Evolutionary conservation across 148 eudicot genomes (phyloP), one percentile per base, ranked within the genome.

Genomic region (Linanthus parryae): DNA sequence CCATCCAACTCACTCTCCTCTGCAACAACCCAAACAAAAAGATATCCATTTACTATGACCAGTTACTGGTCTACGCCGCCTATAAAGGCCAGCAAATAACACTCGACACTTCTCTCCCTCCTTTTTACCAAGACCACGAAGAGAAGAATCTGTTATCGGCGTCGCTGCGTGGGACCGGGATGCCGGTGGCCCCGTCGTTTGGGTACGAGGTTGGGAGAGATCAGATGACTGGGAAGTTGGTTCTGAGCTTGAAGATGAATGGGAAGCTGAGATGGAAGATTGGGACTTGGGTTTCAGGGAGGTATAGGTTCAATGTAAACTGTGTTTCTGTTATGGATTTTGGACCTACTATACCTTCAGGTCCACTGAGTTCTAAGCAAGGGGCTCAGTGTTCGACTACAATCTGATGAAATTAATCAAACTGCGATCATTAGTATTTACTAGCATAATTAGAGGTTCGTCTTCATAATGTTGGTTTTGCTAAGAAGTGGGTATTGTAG

Each of bases 231-330:
- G 98, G 95, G 41, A 77, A 65, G 52, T 36, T 86, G 48, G 66
- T 73, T 15, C 29, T 91, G 26, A 62, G 28, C 34, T 18, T 91
- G 5, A 83, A 71, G 64, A 63, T 67, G 26, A 72, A 76, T 24
- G 98, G 98, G 14, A 38, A 48, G 42, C 48, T 86, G 15, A 57
- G 95, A 29, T 91, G 98, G 98, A 91, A 77, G 58, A 66, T 91
- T 1, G 89, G 94, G 30, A 81, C 67, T 68, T 91, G 95, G 95
- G 87, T 83, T 35, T 86, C 95, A 1, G 89, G 95, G 1, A 65
- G 69, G 39, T 86, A 86, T 48, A 62, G 82, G 52, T 60, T 91
- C 9, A 71, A 63, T 50, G 81, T 91, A 11, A 77, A 68, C 27
- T 91, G 98, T 44, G 70, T 81, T 28, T 66, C 82, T 38, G 59